A percentile compares a stretch with the other conserved stretches of the same genome.
Evolutionary conservation across 2,329 filamentous ascomycete genomes (phyloP).

Genomic region (Xylariomycetidae sp.): DNA sequence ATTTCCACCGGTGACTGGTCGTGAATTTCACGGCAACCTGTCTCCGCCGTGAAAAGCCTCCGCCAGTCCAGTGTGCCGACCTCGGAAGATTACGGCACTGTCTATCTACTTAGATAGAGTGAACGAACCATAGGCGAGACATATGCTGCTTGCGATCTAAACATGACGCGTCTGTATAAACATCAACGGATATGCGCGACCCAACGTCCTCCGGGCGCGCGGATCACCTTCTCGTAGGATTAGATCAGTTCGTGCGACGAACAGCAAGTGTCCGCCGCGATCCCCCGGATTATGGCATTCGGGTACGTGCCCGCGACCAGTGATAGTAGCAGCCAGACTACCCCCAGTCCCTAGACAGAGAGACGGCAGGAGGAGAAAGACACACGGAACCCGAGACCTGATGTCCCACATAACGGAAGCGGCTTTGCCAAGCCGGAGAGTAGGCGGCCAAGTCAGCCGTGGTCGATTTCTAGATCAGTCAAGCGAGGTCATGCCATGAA

Average conservation of each 20-base stretch:
- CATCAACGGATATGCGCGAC: constrained; percentile 26
- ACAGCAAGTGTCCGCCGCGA: constrained; percentile 25
- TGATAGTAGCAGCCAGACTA: not conserved
- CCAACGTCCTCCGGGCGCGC: constrained; percentile 20
- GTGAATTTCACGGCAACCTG: too few relatives aligned
- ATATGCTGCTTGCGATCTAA: constrained; percentile 24
- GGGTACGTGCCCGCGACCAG: not conserved
- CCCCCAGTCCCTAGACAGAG: constrained; percentile 8
- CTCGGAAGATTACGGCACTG: constrained; percentile 14
- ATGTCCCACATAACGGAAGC: constrained; percentile 27
- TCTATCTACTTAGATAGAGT: constrained; percentile 25
- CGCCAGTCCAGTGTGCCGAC: not conserved
- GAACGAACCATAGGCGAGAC: constrained; percentile 25
- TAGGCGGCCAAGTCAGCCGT: constrained; percentile 19
- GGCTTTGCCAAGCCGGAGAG: constrained; percentile 19
- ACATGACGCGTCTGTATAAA: constrained; percentile 28
- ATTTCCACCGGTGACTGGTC: too few relatives aligned
- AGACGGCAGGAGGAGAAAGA: constrained; percentile 28
- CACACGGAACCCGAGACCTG: constrained; percentile 26
- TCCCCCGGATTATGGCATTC: constrained; percentile 4
- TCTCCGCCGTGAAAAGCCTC: too few relatives aligned
- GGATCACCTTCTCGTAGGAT: constrained; percentile 25
- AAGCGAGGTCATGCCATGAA: too few relatives aligned
- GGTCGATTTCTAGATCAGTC: too few relatives aligned
- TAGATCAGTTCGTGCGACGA: constrained; percentile 23